A percentile compares a stretch with the other conserved stretches of the same genome.
Evolutionary conservation across 441 rosid species (phyloP).

Genomic region (Eruca vesicaria): DNA sequence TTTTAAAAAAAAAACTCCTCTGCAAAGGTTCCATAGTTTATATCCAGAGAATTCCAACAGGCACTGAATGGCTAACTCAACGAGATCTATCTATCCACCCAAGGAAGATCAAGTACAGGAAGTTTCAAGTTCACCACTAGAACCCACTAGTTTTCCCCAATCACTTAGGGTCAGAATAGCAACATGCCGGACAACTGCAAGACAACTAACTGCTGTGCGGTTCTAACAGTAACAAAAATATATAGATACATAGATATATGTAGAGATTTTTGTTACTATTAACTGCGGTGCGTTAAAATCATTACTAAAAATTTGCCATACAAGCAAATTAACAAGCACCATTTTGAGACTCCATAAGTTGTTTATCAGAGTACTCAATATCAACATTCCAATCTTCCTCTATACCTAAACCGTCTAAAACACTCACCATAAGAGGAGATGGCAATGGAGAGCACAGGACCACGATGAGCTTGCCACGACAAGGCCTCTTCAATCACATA

Average conservation of each 20-base stretch:
- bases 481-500: constrained; percentile 42
- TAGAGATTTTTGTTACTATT: too few species aligned
- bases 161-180: too few species aligned
- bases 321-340: neutral
- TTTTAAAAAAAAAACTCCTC: neutral
- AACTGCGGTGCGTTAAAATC: too few species aligned
- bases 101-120: neutral
- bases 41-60: neutral
- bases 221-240: too few species aligned
- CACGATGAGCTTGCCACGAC: constrained; percentile 68
- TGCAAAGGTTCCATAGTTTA: neutral
- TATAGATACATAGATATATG: too few species aligned
- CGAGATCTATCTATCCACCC: constrained; percentile 1
- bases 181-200: too few species aligned
- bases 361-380: too few species aligned
- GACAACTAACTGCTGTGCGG: too few species aligned
- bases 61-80: too few species aligned
- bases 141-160: neutral
- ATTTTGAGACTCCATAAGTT: neutral
- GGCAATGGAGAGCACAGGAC: constrained; percentile 55
- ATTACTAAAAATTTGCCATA: neutral
- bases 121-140: neutral
- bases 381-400: neutral
- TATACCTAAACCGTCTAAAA: neutral
- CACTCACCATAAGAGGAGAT: constrained; percentile 50